Percentiles rank a stretch among this genome's conserved stretches.
Evolutionary conservation across 352 stramenopile genomes (phyloP).

Genomic region (Phytophthora agathidicida): DNA sequence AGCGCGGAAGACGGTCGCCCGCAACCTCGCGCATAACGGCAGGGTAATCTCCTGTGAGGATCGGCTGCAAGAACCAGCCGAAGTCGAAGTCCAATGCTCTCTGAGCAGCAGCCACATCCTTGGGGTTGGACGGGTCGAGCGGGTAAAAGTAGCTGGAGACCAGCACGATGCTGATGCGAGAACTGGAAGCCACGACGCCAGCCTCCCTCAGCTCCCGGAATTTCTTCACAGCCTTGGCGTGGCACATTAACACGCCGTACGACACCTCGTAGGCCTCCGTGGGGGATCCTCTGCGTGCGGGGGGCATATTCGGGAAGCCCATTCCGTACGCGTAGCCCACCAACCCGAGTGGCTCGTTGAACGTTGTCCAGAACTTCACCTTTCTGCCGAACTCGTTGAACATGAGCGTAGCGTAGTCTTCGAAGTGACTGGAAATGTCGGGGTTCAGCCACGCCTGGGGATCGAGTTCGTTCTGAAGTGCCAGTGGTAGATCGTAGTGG

Average conservation of each 20-base stretch:
- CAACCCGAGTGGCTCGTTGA: conserved; percentile 91
- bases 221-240: conserved; percentile 83
- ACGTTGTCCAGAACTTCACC: conserved; percentile 92
- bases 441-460: conserved; percentile 30
- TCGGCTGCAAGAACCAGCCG: conserved; percentile 88
- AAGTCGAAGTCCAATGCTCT: conserved; percentile 83
- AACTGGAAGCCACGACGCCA: conserved; percentile 31
- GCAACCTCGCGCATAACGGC: conserved; percentile 83
- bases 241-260: conserved; percentile 89
- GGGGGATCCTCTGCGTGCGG: conserved; percentile 32
- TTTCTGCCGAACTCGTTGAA: conserved; percentile 89
- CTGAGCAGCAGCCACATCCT: conserved; percentile 53
- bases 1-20: conserved; percentile 81
- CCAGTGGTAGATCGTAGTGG: conserved; percentile 29
- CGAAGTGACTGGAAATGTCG: conserved; percentile 31
- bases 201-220: conserved; percentile 54
- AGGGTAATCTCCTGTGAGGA: conserved; percentile 92
- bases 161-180: conserved; percentile 90
- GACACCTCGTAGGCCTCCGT: conserved; percentile 43
- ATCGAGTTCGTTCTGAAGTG: conserved; percentile 44
- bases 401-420: conserved; percentile 85
- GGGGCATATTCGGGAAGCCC: conserved; percentile 53
- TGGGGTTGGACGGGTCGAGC: conserved; percentile 53
- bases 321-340: conserved; percentile 81
- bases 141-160: conserved; percentile 68